Percentiles rank a stretch among this genome's conserved stretches.
phyloP scores from a whole-genome alignment of 257 asterid species.

The Solanum acaule region DNA sequence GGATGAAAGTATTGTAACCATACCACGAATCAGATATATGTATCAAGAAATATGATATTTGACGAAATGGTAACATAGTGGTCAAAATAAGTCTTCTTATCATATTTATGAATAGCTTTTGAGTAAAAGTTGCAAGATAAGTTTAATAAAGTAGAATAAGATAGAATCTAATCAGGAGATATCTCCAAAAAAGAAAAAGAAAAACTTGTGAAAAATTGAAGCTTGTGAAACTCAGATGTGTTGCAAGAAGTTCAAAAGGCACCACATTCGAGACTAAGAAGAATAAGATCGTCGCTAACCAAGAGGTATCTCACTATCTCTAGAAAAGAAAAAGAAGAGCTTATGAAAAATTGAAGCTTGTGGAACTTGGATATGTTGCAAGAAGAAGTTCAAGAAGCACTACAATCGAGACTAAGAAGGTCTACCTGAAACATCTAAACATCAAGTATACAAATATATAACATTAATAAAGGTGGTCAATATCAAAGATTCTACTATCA shows the following conservation, averaged over 20 bases:
- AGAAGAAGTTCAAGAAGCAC: neutral
- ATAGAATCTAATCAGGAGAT: neutral
- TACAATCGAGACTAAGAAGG: neutral
- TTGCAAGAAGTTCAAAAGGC: neutral
- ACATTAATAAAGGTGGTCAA: neutral
- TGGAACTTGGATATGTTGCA: neutral
- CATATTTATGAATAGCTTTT: too few species aligned
- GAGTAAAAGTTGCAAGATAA: too few species aligned
- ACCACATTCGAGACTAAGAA: too few species aligned
- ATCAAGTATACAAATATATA: too few species aligned
- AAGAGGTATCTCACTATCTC: neutral
- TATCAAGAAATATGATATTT: too few species aligned
- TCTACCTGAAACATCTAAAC: neutral
- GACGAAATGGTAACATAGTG: too few species aligned
- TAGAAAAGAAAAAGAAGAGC: neutral
- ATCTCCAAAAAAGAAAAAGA: neutral
- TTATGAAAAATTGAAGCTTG: neutral
- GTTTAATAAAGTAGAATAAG: too few species aligned
- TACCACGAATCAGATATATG: too few species aligned
- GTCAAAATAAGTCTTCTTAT: too few species aligned
- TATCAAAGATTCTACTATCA: neutral
- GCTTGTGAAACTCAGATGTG: neutral
- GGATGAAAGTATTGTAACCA: too few species aligned
- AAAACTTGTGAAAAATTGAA: neutral
- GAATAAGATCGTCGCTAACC: fast-evolving